These are phyloP conservation scores for Saccharomyces hybrid DNA, from an alignment of 1,139 yeast genomes.

Conservation along the genomic window DNA sequence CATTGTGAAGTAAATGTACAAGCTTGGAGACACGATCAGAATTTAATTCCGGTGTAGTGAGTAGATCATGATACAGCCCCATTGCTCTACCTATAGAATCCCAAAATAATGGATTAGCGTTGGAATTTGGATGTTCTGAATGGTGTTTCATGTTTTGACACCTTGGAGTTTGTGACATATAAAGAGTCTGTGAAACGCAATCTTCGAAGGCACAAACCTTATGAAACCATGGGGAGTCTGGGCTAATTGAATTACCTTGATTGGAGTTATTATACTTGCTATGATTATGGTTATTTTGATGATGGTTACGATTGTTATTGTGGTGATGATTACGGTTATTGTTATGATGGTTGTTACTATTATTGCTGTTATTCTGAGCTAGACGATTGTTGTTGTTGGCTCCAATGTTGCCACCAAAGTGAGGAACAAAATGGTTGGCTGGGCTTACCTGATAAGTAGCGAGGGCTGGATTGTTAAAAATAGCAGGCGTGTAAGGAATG, in stretches of 20 bases:
- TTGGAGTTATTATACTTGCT: slow-evolving; percentile 13
- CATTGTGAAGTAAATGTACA: slow-evolving; percentile 42
- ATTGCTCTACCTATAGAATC: slow-evolving; percentile 40
- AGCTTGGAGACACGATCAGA: slow-evolving; percentile 39
- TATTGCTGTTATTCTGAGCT: slow-evolving; percentile 1
- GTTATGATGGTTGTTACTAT: slow-evolving; percentile 33
- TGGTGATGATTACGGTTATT: slow-evolving; percentile 32
- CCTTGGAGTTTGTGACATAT: slow-evolving; percentile 32
- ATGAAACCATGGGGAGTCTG: slow-evolving; percentile 37
- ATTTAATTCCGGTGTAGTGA: slow-evolving; percentile 39
- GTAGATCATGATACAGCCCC: slow-evolving; percentile 39
- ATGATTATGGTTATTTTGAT: slow-evolving; percentile 2
- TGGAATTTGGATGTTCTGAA: slow-evolving; percentile 23
- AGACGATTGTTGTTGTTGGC: background rate
- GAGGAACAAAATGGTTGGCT: slow-evolving; percentile 26
- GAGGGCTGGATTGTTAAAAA: background rate
- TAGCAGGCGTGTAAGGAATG: background rate
- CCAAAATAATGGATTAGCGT: slow-evolving; percentile 36
- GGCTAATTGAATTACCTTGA: slow-evolving; percentile 21
- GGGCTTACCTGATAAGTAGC: background rate
- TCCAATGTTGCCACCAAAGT: slow-evolving; percentile 1
- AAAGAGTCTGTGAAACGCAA: slow-evolving; percentile 36
- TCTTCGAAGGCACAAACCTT: slow-evolving; percentile 42
- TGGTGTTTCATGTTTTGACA: slow-evolving; percentile 22
- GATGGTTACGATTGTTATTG: slow-evolving; percentile 14